Percentiles rank a stretch among this genome's conserved stretches.
phyloP scores from a whole-genome alignment of 106 monocot genomes.

The Iris macrosiphon region DNA sequence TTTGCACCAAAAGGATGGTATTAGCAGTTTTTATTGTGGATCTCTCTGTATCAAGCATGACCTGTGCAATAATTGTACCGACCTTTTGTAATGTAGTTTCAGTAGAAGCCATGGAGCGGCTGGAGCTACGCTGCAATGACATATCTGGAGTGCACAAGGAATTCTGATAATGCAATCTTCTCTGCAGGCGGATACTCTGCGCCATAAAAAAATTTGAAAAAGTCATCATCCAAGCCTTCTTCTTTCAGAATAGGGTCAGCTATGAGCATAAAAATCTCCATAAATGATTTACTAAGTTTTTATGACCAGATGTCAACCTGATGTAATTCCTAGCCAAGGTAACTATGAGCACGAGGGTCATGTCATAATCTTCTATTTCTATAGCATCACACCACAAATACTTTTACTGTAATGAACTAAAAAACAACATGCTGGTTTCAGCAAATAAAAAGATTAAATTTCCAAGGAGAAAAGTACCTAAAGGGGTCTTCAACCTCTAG shows the following conservation, averaged over 20 bases:
- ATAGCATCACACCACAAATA: too few species aligned
- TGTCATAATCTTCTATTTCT: too few species aligned
- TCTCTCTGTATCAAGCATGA: too few species aligned
- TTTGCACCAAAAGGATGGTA: too few species aligned
- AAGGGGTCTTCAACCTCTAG: neutral
- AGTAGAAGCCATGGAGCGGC: slow-evolving; percentile 11
- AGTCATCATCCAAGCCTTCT: too few species aligned
- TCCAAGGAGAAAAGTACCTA: neutral
- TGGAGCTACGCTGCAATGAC: neutral
- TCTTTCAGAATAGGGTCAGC: too few species aligned
- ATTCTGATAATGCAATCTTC: slow-evolving; percentile 15
- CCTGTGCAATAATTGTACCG: slow-evolving; percentile 8
- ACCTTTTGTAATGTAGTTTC: slow-evolving; percentile 24
- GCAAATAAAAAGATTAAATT: too few species aligned
- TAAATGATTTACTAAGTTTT: neutral
- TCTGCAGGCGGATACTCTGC: slow-evolving; percentile 25
- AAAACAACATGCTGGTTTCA: too few species aligned
- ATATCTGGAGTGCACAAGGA: slow-evolving; percentile 20
- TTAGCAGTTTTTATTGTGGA: too few species aligned
- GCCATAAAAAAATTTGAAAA: neutral
- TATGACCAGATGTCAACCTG: neutral
- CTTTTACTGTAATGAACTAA: neutral
- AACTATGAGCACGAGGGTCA: too few species aligned
- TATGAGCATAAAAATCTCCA: too few species aligned
- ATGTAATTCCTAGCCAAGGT: too few species aligned